Evolutionary conservation across 306 rosid genomes (phyloP).

Genomic region (Potentilla sterilis): DNA sequence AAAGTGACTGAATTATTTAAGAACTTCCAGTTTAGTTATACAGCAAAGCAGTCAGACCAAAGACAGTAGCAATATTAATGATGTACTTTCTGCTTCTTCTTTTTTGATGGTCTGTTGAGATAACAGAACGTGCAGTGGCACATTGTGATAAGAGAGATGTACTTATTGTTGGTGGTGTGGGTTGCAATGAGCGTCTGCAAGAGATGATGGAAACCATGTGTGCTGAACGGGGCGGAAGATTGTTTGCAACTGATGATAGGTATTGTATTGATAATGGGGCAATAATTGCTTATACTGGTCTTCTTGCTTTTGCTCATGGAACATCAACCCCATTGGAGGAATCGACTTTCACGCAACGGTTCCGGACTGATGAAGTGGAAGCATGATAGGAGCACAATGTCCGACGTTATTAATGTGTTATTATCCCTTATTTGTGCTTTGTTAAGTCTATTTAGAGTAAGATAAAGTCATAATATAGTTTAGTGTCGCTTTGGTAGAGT

Average conservation of each 20-base stretch:
- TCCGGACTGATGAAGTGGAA: slow-evolving; percentile 89
- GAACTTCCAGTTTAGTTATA: background rate
- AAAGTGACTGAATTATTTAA: background rate
- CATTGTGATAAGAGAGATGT: slow-evolving; percentile 87
- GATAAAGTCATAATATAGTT: too few relatives aligned
- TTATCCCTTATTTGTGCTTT: too few relatives aligned
- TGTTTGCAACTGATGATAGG: slow-evolving; percentile 91
- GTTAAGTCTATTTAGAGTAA: too few relatives aligned
- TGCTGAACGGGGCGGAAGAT: slow-evolving; percentile 76
- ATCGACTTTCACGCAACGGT: slow-evolving; percentile 78
- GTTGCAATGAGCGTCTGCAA: slow-evolving; percentile 85
- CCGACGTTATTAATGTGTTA: too few relatives aligned
- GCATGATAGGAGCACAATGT: too few relatives aligned
- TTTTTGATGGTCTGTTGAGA: slow-evolving; percentile 54
- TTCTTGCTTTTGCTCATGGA: slow-evolving; percentile 76
- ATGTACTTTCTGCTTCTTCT: background rate
- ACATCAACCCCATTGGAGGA: slow-evolving; percentile 61
- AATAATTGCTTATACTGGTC: slow-evolving; percentile 94
- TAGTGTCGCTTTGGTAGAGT: too few relatives aligned
- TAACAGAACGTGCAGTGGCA: slow-evolving; percentile 94
- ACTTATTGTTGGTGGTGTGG: slow-evolving; percentile 94
- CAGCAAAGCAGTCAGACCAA: background rate
- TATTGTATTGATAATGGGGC: slow-evolving; percentile 94
- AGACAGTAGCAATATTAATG: background rate
- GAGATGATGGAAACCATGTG: slow-evolving; percentile 97